phyloP scores from a whole-genome alignment of 176 grass and related monocot genomes.

The Bolboschoenus planiculmis region DNA sequence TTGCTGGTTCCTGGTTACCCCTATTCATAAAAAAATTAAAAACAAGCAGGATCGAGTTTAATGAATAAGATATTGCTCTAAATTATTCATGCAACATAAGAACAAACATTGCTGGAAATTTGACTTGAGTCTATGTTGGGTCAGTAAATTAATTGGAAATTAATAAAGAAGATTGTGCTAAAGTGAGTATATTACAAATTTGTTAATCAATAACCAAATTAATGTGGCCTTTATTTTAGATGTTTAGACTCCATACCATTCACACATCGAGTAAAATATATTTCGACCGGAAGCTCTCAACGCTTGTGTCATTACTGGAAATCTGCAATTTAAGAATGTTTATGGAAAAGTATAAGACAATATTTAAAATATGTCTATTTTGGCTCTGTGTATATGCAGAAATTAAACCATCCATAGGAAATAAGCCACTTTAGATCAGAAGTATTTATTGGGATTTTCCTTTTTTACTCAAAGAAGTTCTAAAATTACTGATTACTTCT shows the following conservation, averaged over 20 bases:
- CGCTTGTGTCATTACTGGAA: slow-evolving; percentile 34
- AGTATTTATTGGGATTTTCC: neutral
- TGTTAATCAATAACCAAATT: neutral
- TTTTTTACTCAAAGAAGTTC: neutral
- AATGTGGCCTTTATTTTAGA: neutral
- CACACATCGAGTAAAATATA: slow-evolving; percentile 64
- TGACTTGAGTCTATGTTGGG: neutral
- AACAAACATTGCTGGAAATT: neutral
- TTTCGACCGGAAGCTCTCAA: slow-evolving; percentile 31
- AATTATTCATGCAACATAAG: neutral
- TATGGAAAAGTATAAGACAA: neutral
- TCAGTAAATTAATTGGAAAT: neutral
- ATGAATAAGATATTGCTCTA: neutral
- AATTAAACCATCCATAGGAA: neutral
- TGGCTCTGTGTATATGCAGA: neutral
- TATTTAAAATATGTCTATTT: neutral
- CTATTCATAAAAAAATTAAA: slow-evolving; percentile 13
- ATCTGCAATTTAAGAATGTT: slow-evolving; percentile 22
- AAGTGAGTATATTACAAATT: neutral
- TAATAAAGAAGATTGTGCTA: neutral
- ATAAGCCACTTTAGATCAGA: neutral
- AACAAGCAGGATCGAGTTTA: neutral
- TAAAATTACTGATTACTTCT: neutral
- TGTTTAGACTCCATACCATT: slow-evolving; percentile 41
- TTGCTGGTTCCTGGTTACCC: slow-evolving; percentile 42